Percentiles rank a stretch among this genome's conserved stretches.
Conservation (phyloP, 805 yeast genomes). For the Ogataea zsoltii region DNA sequence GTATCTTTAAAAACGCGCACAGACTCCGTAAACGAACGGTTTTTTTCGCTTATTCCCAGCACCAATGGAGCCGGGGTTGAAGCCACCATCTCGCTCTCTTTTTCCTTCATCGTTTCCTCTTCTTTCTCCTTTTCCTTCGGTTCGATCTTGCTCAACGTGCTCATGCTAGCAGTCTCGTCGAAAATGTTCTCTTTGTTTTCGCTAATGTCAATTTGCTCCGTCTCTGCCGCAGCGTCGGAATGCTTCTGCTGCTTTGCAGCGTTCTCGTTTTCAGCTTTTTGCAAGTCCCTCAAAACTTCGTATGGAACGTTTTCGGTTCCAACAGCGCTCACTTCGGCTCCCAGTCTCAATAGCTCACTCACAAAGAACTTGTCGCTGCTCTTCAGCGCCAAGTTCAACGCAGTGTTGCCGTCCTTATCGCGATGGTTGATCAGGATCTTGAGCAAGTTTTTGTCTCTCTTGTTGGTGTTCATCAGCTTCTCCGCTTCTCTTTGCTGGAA, state of each 20-base stretch:
- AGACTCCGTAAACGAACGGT: conserved; percentile 12
- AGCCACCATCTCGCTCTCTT: neutral
- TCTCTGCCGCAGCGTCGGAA: conserved; percentile 5
- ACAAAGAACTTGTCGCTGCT: conserved; percentile 49
- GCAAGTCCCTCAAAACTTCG: conserved; percentile 21
- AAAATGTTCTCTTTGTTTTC: conserved; percentile 53
- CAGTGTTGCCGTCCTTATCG: conserved; percentile 83
- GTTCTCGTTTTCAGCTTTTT: neutral
- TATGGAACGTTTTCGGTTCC: conserved; percentile 26
- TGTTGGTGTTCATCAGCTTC: conserved; percentile 16
- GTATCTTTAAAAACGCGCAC: conserved; percentile 21
- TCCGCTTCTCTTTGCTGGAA: conserved; percentile 35
- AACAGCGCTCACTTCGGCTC: conserved; percentile 40
- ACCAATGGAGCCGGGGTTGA: neutral
- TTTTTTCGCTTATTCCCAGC: neutral
- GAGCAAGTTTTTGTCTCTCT: conserved; percentile 43
- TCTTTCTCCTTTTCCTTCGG: too few species aligned
- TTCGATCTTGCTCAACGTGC: neutral
- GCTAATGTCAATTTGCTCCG: conserved; percentile 32
- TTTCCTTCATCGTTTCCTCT: too few species aligned
- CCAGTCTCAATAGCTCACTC: conserved; percentile 44
- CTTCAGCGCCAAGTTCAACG: conserved; percentile 74
- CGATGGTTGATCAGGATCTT: conserved; percentile 68
- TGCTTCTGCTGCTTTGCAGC: neutral
- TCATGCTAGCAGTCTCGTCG: conserved; percentile 27